Evolutionary conservation across 2,329 filamentous ascomycete species (phyloP).

Genomic region (Paecilomyces dactylethromorphus): DNA sequence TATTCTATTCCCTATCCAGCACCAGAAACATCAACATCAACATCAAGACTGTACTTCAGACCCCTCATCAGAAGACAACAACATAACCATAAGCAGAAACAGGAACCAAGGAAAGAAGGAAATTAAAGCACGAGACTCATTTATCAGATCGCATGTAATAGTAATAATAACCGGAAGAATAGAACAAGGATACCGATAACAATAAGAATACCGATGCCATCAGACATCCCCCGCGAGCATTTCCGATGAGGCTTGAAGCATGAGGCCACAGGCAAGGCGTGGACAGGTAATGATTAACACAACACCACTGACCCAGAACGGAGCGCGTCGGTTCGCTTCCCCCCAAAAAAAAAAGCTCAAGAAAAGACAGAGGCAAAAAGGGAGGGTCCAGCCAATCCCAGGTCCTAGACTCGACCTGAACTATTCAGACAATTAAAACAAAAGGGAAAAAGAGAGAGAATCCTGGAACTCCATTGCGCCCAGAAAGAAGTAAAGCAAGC

Average conservation of each 20-base stretch:
- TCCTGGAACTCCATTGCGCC: background rate
- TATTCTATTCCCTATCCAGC: background rate
- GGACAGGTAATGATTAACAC: background rate
- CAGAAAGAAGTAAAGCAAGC: background rate
- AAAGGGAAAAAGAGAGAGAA: background rate
- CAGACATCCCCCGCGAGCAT: background rate
- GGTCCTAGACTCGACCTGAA: background rate
- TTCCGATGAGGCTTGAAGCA: no score
- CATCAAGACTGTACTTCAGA: background rate
- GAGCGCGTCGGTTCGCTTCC: no score
- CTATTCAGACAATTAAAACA: constrained; percentile 1
- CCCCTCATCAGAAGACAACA: background rate
- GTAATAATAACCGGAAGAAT: constrained; percentile 11
- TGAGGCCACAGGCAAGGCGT: background rate
- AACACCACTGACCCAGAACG: background rate
- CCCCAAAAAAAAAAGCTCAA: background rate
- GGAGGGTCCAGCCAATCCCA: background rate
- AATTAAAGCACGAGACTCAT: background rate
- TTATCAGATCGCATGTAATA: background rate
- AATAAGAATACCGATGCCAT: background rate
- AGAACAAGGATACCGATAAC: constrained; percentile 2
- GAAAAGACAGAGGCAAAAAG: background rate
- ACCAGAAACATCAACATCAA: background rate
- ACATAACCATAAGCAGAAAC: background rate
- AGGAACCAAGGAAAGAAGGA: background rate